Base-by-base conservation (phyloP, 2,329 filamentous ascomycete species). In the Alternaria sp. region DNA sequence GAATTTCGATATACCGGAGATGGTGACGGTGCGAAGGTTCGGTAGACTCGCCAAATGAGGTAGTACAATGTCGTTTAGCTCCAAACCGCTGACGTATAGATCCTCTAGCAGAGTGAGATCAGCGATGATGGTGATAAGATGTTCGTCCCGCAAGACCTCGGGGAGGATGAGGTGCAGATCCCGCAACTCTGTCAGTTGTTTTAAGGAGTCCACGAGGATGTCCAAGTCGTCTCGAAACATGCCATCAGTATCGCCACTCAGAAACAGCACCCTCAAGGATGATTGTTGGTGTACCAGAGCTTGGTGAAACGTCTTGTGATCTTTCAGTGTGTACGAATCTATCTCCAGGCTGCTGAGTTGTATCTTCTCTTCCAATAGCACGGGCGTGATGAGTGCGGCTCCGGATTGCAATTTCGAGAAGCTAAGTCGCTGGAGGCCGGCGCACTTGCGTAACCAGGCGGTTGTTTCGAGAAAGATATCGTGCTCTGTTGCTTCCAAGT, bases 1-100 rank as follows among this genome's bases (percentile, higher is more conserved):
- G 70, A 91, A 89, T 2, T 75, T 74, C 0, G 88, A 87, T 3
- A 84, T 76, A 3, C 85, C 86, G 38, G 81, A 82, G 42, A 90
- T 83, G 5, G 81, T 82, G 7, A 90, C 76, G 4, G 76, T 79
- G 46, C 82, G 83, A 36, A 91, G 75, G 32, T 83, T 79, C 4
- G 72, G 71, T 43, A 89, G 77, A 6, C 72, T 72, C 11, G 84
- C 79, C 12, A 88, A 70, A 4, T 73, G 69, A 34, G 71, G 70
- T 57, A 84, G 80, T 11, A 85, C 76, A 22, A 81, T 79, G 61
- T 88, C 84, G 5, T 83, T 81, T 22, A 85, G 74, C 16, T 84
- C 84, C 43, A 83, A 80, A 8, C 88, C 87, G 43, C 82, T 83
- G 49, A 90, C 83, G 44, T 80, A 83, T 14, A 91, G 74, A 12